Evolutionary conservation across 257 asterid genomes (phyloP).

Genomic region (Ilex asprella): DNA sequence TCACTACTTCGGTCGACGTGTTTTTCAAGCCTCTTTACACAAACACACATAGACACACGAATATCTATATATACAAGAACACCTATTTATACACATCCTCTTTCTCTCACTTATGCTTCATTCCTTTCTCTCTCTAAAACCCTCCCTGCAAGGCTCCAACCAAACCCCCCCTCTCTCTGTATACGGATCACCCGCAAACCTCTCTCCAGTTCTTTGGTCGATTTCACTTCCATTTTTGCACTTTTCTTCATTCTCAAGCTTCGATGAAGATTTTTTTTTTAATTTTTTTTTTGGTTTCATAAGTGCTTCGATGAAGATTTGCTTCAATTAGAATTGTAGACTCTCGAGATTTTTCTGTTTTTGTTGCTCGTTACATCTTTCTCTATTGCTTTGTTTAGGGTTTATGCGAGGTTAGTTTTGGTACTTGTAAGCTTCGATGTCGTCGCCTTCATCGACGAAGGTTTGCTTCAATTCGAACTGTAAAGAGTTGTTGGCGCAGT

Average conservation of each 20-base stretch:
- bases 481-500: slow-evolving; percentile 40
- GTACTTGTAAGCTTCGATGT: neutral
- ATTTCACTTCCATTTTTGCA: slow-evolving; percentile 15
- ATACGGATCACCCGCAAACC: neutral
- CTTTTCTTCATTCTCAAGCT: too few species aligned
- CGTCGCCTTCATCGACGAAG: slow-evolving; percentile 29
- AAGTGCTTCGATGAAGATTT: slow-evolving; percentile 5
- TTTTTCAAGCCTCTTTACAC: neutral
- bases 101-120: slow-evolving; percentile 20
- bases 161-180: slow-evolving; percentile 7
- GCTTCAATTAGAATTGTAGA: slow-evolving; percentile 13
- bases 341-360: slow-evolving; percentile 6
- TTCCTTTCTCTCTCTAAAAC: neutral
- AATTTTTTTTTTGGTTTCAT: neutral
- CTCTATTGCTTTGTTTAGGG: slow-evolving; percentile 19
- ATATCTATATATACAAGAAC: slow-evolving; percentile 1
- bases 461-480: slow-evolving; percentile 82
- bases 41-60: neutral
- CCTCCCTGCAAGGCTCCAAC: slow-evolving; percentile 9
- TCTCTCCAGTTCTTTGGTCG: slow-evolving; percentile 10
- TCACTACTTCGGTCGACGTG: neutral
- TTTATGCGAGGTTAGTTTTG: slow-evolving; percentile 3
- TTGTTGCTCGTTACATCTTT: neutral
- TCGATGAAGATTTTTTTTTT: slow-evolving; percentile 13
- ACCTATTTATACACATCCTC: slow-evolving; percentile 4